Base-by-base conservation (phyloP, 2,329 filamentous ascomycete species). In the Nemania abortiva region DNA sequence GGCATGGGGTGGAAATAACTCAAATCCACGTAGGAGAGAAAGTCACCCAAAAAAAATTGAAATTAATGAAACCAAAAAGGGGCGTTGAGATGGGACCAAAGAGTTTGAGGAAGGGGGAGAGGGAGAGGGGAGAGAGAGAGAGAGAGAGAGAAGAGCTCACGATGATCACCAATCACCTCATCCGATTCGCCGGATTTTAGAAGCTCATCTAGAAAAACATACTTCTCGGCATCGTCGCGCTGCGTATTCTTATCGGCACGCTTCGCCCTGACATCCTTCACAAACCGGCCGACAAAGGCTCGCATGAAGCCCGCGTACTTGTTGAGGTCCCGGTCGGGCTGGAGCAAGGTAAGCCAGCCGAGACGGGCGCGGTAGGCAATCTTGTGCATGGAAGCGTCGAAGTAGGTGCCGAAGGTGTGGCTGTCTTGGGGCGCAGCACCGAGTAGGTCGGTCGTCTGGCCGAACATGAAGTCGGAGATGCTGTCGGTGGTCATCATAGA, bases 401-500 rank as follows among this genome's bases (percentile, higher is more conserved):
- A 89, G 20, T 82, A 82, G 3, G 75, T 52, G 18, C 82, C 81
- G 75, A 89, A 89, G n/a, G 77, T 74, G 6, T 78, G 67, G 6
- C 81, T 80, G 39, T 82, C 79, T 3, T 74, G 69, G 1, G 80
- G 77, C 0, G 82, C 79, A 22, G 74, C 68, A 6, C 77, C 79
- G 22, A 84, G 77, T 6, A 79, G 74, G 61, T 83, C 77, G 6
- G 83, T 84, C 13, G 83, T 83, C 60, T 79, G 79, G 13, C 84
- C 84, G 64, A 85, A 81, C 80, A 88, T 83, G 77, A 94, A 94
- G 62, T 90, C 89, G 0, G 90, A 92, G 4, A 90, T 88, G 0
- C 86, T 86, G 73, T 92, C 90, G 70, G 92, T 87, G 0, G 89
- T 91, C 63, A 93, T 82, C 75, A 85, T 84, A 73, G 90, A 90